These are phyloP conservation scores for Hygrocybe coccinea DNA, from an alignment of 768 basidiomycete genomes.

Conservation along the genomic window DNA sequence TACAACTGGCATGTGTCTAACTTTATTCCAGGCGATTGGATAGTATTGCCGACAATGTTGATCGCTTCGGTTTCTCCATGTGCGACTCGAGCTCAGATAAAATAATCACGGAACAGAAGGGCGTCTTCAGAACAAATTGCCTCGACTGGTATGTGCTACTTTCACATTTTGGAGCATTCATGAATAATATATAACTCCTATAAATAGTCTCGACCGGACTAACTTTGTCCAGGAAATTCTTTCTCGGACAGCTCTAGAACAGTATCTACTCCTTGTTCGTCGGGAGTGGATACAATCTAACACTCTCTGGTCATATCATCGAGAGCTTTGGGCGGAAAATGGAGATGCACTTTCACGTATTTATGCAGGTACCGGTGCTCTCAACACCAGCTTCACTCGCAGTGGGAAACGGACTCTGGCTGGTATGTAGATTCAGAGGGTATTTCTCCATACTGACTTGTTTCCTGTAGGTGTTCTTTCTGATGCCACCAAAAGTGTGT, in stretches of 20 bases:
- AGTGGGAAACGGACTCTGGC: conserved; percentile 92
- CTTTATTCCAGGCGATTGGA: conserved; percentile 48
- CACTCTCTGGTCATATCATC: conserved; percentile 78
- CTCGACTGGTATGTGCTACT: conserved; percentile 71
- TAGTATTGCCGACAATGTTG: conserved; percentile 56
- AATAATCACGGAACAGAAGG: conserved; percentile 82
- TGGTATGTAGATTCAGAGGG: conserved; percentile 38
- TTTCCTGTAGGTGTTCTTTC: conserved; percentile 67
- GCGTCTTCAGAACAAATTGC: conserved; percentile 92
- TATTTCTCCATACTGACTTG: conserved; percentile 7
- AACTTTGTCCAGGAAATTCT: conserved; percentile 97
- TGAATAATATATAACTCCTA: conserved; percentile 4
- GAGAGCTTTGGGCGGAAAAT: conserved; percentile 96
- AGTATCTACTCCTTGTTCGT: conserved; percentile 74
- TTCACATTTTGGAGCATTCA: conserved; percentile 1
- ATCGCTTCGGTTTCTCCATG: conserved; percentile 83
- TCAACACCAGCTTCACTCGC: conserved; percentile 94
- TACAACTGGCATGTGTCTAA: not conserved
- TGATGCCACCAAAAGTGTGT: conserved; percentile 95
- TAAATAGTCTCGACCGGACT: conserved; percentile 81
- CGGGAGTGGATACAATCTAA: conserved; percentile 69
- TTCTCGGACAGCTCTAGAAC: conserved; percentile 73
- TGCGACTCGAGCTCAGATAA: conserved; percentile 61
- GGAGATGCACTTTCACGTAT: conserved; percentile 90
- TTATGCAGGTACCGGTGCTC: conserved; percentile 88